Conservation (phyloP, 2,329 filamentous ascomycete species). For the Ceratocystis smalleyi region DNA sequence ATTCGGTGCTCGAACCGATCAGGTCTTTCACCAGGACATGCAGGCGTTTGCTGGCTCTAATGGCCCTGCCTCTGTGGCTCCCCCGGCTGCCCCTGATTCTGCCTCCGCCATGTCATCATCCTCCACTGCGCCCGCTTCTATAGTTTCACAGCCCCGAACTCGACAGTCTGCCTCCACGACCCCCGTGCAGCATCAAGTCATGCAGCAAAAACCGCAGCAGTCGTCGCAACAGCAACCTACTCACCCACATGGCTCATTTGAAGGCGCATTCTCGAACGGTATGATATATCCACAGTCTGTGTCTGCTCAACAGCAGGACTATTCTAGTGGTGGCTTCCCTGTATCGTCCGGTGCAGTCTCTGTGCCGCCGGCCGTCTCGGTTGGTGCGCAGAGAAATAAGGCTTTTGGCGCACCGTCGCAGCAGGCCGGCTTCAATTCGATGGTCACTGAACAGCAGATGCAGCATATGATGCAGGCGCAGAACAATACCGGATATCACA, state of each 20-base stretch:
- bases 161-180: not conserved
- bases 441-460: conserved; percentile 19
- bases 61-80: not conserved
- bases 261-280: not conserved
- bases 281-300: not conserved
- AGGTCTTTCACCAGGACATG: conserved; percentile 3
- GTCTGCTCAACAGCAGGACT: not conserved
- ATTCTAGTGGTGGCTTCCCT: conserved; percentile 3
- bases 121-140: not conserved
- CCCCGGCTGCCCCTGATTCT: not conserved
- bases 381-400: not conserved
- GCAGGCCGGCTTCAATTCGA: conserved; percentile 15
- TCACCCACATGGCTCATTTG: not conserved
- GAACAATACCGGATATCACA: conserved; percentile 5
- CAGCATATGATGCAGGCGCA: conserved; percentile 20
- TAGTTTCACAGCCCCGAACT: not conserved
- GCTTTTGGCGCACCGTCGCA: not conserved
- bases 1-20: conserved; percentile 2
- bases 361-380: not conserved
- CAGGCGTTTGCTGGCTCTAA: not conserved
- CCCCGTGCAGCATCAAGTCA: conserved; percentile 8
- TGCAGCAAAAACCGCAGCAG: conserved; percentile 4
- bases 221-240: not conserved
- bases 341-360: not conserved
- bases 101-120: not conserved